phyloP scores from a whole-genome alignment of 441 rosid species.

The Adansonia gregorii region DNA sequence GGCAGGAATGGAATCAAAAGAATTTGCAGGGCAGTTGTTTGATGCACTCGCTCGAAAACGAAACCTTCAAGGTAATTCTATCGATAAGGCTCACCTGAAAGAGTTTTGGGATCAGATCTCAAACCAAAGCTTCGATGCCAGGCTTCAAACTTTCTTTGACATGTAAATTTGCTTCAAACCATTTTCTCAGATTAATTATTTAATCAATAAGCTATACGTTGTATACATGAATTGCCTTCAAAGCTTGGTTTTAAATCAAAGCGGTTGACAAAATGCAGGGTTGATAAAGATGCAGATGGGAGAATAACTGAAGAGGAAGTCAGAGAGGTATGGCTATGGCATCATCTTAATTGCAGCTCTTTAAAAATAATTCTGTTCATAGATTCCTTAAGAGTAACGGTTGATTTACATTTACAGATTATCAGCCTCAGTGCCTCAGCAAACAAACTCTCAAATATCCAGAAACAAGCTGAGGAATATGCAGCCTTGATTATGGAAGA shows the following conservation, averaged over 20 bases:
- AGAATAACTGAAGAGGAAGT: constrained; percentile 53
- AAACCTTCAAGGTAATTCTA: constrained; percentile 41
- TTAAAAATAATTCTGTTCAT: too few species aligned
- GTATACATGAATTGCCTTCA: constrained; percentile 3
- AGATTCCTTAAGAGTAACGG: neutral
- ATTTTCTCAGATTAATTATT: neutral
- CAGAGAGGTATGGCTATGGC: constrained; percentile 42
- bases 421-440: constrained; percentile 59
- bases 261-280: constrained; percentile 41
- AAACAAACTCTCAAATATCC: constrained; percentile 45
- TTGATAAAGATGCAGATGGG: constrained; percentile 63
- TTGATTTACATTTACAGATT: constrained; percentile 37
- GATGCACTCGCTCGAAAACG: constrained; percentile 48
- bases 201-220: neutral
- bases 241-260: neutral
- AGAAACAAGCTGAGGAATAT: constrained; percentile 48
- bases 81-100: constrained; percentile 39
- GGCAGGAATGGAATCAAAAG: constrained; percentile 51
- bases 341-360: neutral
- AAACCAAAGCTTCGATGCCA: constrained; percentile 55
- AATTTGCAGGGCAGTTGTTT: constrained; percentile 57
- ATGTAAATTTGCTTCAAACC: constrained; percentile 39
- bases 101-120: constrained; percentile 63
- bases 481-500: constrained; percentile 64
- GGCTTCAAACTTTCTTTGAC: constrained; percentile 61